Conservation (phyloP, 106 monocot species). For the Allium cepa region DNA sequence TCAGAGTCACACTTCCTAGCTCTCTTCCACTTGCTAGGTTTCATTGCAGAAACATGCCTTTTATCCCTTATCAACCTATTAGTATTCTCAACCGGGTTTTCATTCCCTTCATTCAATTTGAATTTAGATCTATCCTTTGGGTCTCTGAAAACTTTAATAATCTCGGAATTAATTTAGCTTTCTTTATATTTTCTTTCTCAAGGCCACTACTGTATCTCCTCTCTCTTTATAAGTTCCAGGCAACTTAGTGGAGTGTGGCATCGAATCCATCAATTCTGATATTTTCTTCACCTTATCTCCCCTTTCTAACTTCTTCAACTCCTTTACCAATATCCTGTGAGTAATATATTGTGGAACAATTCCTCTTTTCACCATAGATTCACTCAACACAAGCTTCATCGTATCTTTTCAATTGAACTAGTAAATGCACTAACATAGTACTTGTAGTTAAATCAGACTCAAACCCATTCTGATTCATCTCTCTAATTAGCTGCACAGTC, state of each 20-base stretch:
- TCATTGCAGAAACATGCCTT: slow-evolving; percentile 35
- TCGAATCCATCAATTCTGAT: slow-evolving; percentile 44
- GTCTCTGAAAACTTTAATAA: slow-evolving; percentile 39
- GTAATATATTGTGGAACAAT: slow-evolving; percentile 74
- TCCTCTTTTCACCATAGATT: slow-evolving; percentile 63
- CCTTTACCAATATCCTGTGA: slow-evolving; percentile 39
- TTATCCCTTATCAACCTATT: slow-evolving; percentile 39
- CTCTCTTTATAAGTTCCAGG: slow-evolving; percentile 47
- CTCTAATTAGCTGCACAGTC: slow-evolving; percentile 54
- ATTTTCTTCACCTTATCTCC: slow-evolving; percentile 6
- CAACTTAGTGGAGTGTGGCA: slow-evolving; percentile 57
- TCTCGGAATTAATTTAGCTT: slow-evolving; percentile 64
- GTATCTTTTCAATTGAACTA: slow-evolving; percentile 36
- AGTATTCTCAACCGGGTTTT: slow-evolving; percentile 38
- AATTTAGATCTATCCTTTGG: slow-evolving; percentile 7
- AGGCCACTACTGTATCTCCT: slow-evolving; percentile 17
- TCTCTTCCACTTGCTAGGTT: background rate
- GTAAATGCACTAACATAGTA: slow-evolving; percentile 46
- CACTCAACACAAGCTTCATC: slow-evolving; percentile 65
- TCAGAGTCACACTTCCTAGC: no score
- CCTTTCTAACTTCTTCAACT: slow-evolving; percentile 22
- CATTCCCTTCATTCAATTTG: slow-evolving; percentile 19
- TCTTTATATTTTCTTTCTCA: slow-evolving; percentile 53
- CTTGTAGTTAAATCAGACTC: slow-evolving; percentile 57
- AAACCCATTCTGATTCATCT: slow-evolving; percentile 61